phyloP scores from a whole-genome alignment of 768 basidiomycete species.

The Naganishia onofrii region DNA sequence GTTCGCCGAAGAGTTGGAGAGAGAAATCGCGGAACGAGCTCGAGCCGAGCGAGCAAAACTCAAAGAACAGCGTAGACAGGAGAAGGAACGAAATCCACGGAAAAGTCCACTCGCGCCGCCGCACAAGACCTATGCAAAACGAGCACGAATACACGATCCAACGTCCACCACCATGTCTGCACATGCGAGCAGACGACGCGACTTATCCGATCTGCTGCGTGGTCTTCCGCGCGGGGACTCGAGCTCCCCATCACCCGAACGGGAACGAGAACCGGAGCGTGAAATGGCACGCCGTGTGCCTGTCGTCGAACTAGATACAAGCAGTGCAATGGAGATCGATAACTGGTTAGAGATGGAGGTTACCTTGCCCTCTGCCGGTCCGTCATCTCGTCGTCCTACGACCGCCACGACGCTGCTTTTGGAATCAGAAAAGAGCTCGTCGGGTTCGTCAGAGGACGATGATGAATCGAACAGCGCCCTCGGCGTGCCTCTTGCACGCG shows the following conservation, averaged over 20 bases:
- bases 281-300: background rate
- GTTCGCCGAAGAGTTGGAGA: conserved; percentile 8
- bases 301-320: background rate
- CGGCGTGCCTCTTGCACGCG: background rate
- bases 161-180: background rate
- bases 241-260: background rate
- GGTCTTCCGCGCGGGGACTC: background rate
- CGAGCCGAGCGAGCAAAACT: background rate
- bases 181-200: background rate
- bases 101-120: background rate
- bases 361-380: background rate
- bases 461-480: background rate
- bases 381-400: background rate
- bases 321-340: background rate
- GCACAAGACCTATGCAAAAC: conserved; percentile 37
- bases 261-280: background rate
- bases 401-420: too few species aligned
- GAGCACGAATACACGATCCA: conserved; percentile 26
- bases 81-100: conserved; percentile 10
- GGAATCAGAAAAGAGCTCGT: background rate
- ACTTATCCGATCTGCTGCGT: background rate
- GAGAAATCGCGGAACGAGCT: background rate
- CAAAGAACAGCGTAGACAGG: background rate
- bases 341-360: background rate
- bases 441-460: background rate